Percentiles rank a stretch among this genome's conserved stretches.
These are phyloP conservation scores for Penicillium canariense DNA, from an alignment of 495 filamentous ascomycete species.

Conservation along the genomic window DNA sequence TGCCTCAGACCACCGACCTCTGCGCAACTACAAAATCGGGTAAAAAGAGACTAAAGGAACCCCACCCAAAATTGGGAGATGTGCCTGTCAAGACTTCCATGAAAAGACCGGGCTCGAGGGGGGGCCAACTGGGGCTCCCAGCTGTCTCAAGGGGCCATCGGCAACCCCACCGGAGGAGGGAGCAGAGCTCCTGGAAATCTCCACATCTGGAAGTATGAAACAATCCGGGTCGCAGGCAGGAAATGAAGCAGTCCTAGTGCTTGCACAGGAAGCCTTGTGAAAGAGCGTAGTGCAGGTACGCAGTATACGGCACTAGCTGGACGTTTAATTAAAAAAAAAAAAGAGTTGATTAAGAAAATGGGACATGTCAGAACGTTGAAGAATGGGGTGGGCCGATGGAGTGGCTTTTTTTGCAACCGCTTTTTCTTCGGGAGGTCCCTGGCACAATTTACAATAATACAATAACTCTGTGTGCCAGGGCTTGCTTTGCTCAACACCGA, in stretches of 20 bases:
- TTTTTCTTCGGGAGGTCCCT: no score
- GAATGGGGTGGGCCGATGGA: neutral
- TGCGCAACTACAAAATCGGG: no score
- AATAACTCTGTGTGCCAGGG: no score
- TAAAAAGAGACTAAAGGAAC: neutral
- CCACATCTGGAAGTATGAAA: slow-evolving; percentile 20
- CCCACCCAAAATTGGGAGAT: neutral
- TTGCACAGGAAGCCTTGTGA: slow-evolving; percentile 1
- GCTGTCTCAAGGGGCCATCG: neutral
- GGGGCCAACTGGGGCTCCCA: slow-evolving; percentile 11
- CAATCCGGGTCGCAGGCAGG: slow-evolving; percentile 17
- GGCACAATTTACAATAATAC: no score
- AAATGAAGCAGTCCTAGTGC: slow-evolving; percentile 18
- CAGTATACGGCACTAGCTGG: neutral
- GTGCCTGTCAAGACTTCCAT: neutral
- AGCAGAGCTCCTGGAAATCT: slow-evolving; percentile 21
- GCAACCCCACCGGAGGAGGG: neutral
- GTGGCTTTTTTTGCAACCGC: neutral
- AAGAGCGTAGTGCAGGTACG: neutral
- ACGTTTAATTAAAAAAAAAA: neutral
- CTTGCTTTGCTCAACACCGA: neutral
- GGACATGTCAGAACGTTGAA: neutral
- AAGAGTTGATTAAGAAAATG: neutral
- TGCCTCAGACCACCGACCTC: no score
- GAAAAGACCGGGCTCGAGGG: neutral